Conservation (phyloP, 176 grass and related monocot species). For the Pontederia paniculata region DNA sequence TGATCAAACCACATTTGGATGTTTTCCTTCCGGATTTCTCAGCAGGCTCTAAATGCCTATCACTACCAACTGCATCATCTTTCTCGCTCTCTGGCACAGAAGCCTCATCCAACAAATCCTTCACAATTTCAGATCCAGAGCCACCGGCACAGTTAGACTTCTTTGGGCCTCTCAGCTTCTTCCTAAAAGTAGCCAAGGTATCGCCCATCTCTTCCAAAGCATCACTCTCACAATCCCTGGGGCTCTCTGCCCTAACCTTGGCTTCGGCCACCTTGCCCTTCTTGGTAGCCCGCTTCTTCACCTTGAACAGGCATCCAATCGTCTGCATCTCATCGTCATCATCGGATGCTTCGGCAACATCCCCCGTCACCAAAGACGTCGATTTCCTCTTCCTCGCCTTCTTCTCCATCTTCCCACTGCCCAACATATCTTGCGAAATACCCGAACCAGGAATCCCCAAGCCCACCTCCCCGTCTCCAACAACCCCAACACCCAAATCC, state of each 20-base stretch:
- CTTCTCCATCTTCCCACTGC: conserved; percentile 17
- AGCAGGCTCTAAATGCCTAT: conserved; percentile 9
- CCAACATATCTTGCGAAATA: conserved; percentile 12
- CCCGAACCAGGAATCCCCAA: not conserved
- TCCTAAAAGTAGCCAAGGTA: conserved; percentile 78
- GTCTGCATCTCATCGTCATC: conserved; percentile 31
- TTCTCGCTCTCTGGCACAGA: conserved; percentile 20
- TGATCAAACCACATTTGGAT: conserved; percentile 9
- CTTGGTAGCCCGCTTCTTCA: conserved; percentile 25
- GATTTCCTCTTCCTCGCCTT: conserved; percentile 16
- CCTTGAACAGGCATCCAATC: conserved; percentile 40
- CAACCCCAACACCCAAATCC: conserved; percentile 14
- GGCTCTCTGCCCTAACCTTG: conserved; percentile 24
- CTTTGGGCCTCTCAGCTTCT: conserved; percentile 77
- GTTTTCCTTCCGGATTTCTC: conserved; percentile 20
- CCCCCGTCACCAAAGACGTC: conserved; percentile 8
- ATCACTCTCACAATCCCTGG: conserved; percentile 4
- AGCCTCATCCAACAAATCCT: not conserved
- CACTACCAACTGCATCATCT: conserved; percentile 18
- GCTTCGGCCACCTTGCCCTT: conserved; percentile 12
- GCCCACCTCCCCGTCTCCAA: conserved; percentile 4
- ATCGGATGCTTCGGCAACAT: conserved; percentile 13
- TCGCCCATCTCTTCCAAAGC: conserved; percentile 58
- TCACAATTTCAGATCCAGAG: conserved; percentile 13
- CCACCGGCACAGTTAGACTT: conserved; percentile 31